A percentile compares a stretch with the other conserved stretches of the same genome.
These are phyloP conservation scores for Paraphaeosphaeria minitans DNA, from an alignment of 2,329 filamentous ascomycete species.

Conservation along the genomic window DNA sequence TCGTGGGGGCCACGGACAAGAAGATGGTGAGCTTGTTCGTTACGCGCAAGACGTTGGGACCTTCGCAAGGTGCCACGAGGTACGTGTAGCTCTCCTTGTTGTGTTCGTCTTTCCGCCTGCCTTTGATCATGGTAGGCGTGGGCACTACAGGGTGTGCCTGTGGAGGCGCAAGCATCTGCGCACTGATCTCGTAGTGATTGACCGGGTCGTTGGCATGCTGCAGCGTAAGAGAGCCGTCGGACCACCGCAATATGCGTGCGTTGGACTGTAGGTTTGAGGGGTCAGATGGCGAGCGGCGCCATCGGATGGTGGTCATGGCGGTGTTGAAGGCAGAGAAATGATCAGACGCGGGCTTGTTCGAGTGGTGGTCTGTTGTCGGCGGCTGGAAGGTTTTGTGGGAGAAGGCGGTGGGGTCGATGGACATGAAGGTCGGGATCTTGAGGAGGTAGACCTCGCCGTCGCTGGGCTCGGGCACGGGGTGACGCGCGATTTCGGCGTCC, in stretches of 20 bases:
- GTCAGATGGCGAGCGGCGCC: conserved; percentile 68
- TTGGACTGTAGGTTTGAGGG: conserved; percentile 74
- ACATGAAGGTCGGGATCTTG: conserved; percentile 74
- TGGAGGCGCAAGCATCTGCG: conserved; percentile 70
- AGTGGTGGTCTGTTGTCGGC: conserved; percentile 63
- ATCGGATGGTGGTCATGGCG: conserved; percentile 71
- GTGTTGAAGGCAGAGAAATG: conserved; percentile 66
- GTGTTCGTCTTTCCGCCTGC: conserved; percentile 49
- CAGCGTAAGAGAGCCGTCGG: conserved; percentile 76
- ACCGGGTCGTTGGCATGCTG: conserved; percentile 70
- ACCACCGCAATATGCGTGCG: conserved; percentile 76
- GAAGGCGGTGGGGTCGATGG: conserved; percentile 71
- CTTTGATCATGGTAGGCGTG: conserved; percentile 50
- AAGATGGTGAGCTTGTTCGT: conserved; percentile 78
- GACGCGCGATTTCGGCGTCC: conserved; percentile 69
- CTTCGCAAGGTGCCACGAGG: conserved; percentile 71
- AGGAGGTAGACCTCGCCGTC: conserved; percentile 75
- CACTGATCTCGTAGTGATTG: conserved; percentile 75
- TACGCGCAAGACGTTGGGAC: conserved; percentile 70
- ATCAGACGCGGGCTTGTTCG: conserved; percentile 50
- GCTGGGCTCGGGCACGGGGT: conserved; percentile 71
- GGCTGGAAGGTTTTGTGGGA: conserved; percentile 69
- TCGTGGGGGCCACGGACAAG: conserved; percentile 70
- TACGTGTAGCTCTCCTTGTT: conserved; percentile 80
- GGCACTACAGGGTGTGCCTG: conserved; percentile 56